These are phyloP conservation scores for Tetradesmus obliquus DNA, from an alignment of 139 green algal species.

Conservation along the genomic window DNA sequence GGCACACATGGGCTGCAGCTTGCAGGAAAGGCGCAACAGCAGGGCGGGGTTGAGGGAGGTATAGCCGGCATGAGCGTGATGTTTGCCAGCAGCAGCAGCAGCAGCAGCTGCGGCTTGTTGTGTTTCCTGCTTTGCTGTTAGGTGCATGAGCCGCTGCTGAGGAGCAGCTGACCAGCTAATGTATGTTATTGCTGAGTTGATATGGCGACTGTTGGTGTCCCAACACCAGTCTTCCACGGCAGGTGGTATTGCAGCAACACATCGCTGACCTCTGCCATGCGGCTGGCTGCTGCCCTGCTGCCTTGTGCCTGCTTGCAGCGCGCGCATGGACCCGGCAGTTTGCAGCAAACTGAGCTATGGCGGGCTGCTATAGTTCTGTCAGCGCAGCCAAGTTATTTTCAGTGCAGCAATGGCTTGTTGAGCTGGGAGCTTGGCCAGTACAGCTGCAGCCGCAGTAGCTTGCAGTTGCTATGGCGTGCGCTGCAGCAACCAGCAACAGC, in stretches of 20 bases:
- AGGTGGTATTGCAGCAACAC: not conserved
- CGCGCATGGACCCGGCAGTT: slow-evolving; percentile 35
- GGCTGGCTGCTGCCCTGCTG: not conserved
- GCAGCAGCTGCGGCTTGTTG: not conserved
- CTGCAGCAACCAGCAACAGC: not conserved
- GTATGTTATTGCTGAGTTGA: too few relatives aligned
- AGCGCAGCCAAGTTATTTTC: not conserved
- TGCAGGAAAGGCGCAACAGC: not conserved
- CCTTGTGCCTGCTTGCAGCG: slow-evolving; percentile 2
- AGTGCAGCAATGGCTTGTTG: not conserved
- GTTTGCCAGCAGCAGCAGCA: not conserved
- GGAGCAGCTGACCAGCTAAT: too few relatives aligned
- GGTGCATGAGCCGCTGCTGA: too few relatives aligned
- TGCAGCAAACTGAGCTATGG: slow-evolving; percentile 13
- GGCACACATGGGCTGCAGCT: not conserved
- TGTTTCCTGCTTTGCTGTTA: too few relatives aligned
- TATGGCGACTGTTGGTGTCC: too few relatives aligned
- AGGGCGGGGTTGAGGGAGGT: not conserved
- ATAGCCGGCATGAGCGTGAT: not conserved
- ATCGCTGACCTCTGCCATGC: not conserved
- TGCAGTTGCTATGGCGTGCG: not conserved
- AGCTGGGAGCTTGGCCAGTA: not conserved
- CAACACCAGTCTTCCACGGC: too few relatives aligned
- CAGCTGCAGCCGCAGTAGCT: not conserved
- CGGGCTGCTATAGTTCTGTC: not conserved